Evolutionary conservation across 306 rosid species (phyloP), one percentile per base, ranked within the genome.

Genomic region (Vachellia collinsii): DNA sequence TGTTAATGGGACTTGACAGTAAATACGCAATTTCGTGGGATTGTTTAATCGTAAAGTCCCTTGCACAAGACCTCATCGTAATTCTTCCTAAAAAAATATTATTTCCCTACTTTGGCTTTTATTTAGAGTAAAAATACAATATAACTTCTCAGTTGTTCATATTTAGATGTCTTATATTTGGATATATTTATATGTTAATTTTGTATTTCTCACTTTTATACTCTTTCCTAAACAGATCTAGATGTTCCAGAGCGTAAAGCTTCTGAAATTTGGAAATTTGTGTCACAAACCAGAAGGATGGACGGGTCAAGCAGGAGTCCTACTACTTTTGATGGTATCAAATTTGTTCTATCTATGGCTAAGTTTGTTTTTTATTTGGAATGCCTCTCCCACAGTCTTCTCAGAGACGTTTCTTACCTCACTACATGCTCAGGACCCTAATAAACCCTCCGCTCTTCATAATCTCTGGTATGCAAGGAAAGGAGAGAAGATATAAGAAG

Each of bases 181-280:
- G 44, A 58, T 16, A 36, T 29, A 44, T 73, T 22, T 56, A 11
- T 62, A 14, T 81, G 14, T 70, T 20, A 4, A 5, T 12, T n/a
- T n/a, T 70, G 19, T 11, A 56, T 79, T 71, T 47, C 25, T 72
- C 64, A 76, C 75, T 47, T 70, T 16, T 34, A 37, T 56, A 5
- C 37, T 41, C 11, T 63, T 74, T 62, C 54, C 83, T 82, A 17
- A 25, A 66, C 90, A 93, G 99, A 89, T 48, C 53, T 95, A 37
- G 86, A 82, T 67, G 89, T 95, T 68, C 78, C 89, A 2, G 92
- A 90, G 36, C 74, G 68, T 79, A 95, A 90, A 77, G 97, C 99
- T 77, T 66, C 48, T n/a, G 92, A 91, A 77, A 90, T 95, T 89
- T 85, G 84, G 75, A 88, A 88, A 70, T 78, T 70, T 81, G 97